These are phyloP conservation scores for Schoenoplectus triqueter DNA, from an alignment of 202 grass and related monocot genomes.

Conservation along the genomic window DNA sequence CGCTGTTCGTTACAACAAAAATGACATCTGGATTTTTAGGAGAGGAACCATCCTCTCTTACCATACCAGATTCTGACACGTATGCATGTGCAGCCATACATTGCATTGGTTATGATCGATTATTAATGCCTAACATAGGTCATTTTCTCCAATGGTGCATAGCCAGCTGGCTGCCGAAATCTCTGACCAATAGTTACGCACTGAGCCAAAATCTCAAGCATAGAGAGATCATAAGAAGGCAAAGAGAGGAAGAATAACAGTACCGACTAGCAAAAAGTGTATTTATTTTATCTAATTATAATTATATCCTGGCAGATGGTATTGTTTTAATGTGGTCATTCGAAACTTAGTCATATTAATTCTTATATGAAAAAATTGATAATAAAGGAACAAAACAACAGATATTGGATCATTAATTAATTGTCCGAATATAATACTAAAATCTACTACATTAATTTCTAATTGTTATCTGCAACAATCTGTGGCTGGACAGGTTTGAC, in stretches of 20 bases:
- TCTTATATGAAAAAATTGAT: too few species aligned
- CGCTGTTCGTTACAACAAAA: slow-evolving; percentile 47
- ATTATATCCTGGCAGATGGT: too few species aligned
- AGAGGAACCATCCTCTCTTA: background rate
- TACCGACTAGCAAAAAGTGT: background rate
- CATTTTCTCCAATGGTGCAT: slow-evolving; percentile 46
- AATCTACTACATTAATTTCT: too few species aligned
- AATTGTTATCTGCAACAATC: too few species aligned
- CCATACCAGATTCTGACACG: slow-evolving; percentile 39
- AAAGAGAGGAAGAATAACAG: slow-evolving; percentile 27
- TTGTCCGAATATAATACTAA: too few species aligned
- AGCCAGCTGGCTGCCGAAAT: slow-evolving; percentile 36
- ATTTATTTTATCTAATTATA: too few species aligned
- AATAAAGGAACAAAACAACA: too few species aligned
- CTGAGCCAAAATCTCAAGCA: slow-evolving; percentile 40
- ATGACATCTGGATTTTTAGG: slow-evolving; percentile 53
- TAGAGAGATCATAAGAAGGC: slow-evolving; percentile 12
- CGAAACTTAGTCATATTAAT: too few species aligned
- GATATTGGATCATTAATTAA: too few species aligned
- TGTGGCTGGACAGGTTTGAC: too few species aligned
- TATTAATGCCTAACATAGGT: slow-evolving; percentile 40
- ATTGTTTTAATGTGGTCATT: too few species aligned
- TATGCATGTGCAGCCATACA: slow-evolving; percentile 46
- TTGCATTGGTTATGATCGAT: slow-evolving; percentile 44
- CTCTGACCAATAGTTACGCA: slow-evolving; percentile 8